Conservation (phyloP, 2,329 filamentous ascomycete genomes). For the Leptographium procerum region DNA sequence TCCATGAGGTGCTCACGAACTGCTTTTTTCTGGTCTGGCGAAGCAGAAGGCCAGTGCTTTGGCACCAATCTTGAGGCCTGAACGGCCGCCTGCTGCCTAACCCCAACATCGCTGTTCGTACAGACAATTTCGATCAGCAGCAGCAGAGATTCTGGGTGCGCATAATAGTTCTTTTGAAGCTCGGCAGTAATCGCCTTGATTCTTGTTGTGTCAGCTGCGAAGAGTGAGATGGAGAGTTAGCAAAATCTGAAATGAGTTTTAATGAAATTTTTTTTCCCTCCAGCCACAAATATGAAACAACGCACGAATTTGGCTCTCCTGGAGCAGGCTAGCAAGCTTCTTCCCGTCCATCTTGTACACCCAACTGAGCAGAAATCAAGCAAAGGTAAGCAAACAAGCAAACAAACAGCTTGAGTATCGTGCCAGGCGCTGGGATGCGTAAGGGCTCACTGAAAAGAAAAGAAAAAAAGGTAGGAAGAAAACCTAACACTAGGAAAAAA, state of each 20-base stretch:
- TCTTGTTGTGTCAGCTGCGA: constrained; percentile 72
- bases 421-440: not conserved
- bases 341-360: constrained; percentile 59
- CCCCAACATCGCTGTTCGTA: constrained; percentile 57
- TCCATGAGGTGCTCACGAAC: constrained; percentile 77
- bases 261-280: not conserved
- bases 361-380: not conserved
- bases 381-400: not conserved
- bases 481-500: not conserved
- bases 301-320: constrained; percentile 80
- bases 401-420: not conserved
- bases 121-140: constrained; percentile 82
- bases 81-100: constrained; percentile 85
- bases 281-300: constrained; percentile 16
- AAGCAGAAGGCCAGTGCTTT: constrained; percentile 74
- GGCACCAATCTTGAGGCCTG: constrained; percentile 72
- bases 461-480: not conserved
- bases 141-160: constrained; percentile 69
- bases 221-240: constrained; percentile 11
- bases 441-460: not conserved
- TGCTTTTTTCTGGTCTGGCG: constrained; percentile 63
- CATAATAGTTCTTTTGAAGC: constrained; percentile 89
- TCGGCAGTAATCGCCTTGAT: constrained; percentile 84
- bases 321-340: constrained; percentile 74
- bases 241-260: constrained; percentile 1